phyloP scores from a whole-genome alignment of 2,329 filamentous ascomycete species.

The Fusarium domesticum region DNA sequence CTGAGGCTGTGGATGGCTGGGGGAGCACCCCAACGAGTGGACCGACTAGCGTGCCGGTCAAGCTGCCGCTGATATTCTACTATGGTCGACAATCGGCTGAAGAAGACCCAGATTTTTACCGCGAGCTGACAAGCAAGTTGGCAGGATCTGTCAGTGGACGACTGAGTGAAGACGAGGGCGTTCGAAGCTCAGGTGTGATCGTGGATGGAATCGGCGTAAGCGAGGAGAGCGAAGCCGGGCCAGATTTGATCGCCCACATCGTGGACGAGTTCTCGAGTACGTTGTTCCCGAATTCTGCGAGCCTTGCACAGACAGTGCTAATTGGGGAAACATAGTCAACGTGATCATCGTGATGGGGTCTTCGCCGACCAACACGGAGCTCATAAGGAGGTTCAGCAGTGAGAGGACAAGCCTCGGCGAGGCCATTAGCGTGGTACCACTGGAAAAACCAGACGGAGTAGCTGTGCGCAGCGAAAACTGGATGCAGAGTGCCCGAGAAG shows the following conservation, averaged over 20 bases:
- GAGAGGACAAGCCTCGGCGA: slow-evolving; percentile 60
- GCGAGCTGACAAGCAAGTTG: slow-evolving; percentile 69
- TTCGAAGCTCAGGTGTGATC: slow-evolving; percentile 73
- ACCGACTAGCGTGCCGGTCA: slow-evolving; percentile 82
- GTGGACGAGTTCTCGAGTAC: slow-evolving; percentile 53
- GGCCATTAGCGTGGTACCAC: slow-evolving; percentile 67
- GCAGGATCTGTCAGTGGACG: slow-evolving; percentile 75
- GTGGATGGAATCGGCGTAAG: slow-evolving; percentile 78
- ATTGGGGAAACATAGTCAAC: slow-evolving; percentile 64
- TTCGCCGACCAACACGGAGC: slow-evolving; percentile 69
- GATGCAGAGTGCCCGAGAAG: slow-evolving; percentile 70
- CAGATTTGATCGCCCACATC: slow-evolving; percentile 80
- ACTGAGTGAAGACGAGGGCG: slow-evolving; percentile 69
- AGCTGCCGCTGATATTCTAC: slow-evolving; percentile 87
- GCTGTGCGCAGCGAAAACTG: slow-evolving; percentile 72
- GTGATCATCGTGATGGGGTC: slow-evolving; percentile 80
- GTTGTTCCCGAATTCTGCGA: slow-evolving; percentile 1
- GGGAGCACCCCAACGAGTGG: slow-evolving; percentile 88
- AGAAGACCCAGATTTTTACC: slow-evolving; percentile 70
- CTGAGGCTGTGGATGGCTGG: slow-evolving; percentile 76
- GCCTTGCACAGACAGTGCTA: slow-evolving; percentile 4
- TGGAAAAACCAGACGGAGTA: slow-evolving; percentile 84
- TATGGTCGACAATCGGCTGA: slow-evolving; percentile 73
- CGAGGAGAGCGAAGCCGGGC: slow-evolving; percentile 61
- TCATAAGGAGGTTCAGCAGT: slow-evolving; percentile 64